Evolutionary conservation across 805 yeast genomes (phyloP), one percentile per base, ranked within the genome.

Genomic region (Ogataea pilisensis): DNA sequence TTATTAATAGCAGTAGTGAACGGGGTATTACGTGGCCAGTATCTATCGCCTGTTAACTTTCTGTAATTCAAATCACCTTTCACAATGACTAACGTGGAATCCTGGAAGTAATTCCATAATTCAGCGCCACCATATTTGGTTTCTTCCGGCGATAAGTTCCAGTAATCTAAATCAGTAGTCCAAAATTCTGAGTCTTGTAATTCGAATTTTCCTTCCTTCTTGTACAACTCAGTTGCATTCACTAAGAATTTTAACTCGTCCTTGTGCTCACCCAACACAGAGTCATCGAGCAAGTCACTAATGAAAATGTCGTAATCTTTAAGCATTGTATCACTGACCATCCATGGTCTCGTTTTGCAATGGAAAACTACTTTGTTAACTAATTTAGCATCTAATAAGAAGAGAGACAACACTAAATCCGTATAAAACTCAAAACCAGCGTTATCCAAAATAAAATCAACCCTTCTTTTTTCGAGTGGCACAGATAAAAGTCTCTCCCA

Each of bases 31-130:
- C 83, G 74, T 16, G 79, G 79, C 99, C 99, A 93, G 53, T 72
- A 72, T 63, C 90, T 75, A 57, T 93, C 99, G 37, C 88, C 96
- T 2, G 95, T 85, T 44, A 95, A 67, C 63, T 93, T 93, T 65
- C 99, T 79, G 66, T 95, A 91, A 68, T 93, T 93, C 65, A 93
- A 73, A 57, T 93, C 99, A 43, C 99, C 99, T 66, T 93, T 93
- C 64, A 91, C 83, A 46, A 93, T 78, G 16, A 86, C 75, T 45
- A 91, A 72, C 39, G 80, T 70, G 11, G 95, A 83, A 13, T 80
- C 66, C 44, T 66, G 60, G 48, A 93, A 69, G 40, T 79, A 78
- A 6, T 73, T 58, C 65, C 83, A 81, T 20, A 88, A 67, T 37
- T 70, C 75, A 5, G 72, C 68, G 38, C 88, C 90, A 34, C 81